phyloP scores from a whole-genome alignment of 176 grass and related monocot species.

The Puya raimondii region DNA sequence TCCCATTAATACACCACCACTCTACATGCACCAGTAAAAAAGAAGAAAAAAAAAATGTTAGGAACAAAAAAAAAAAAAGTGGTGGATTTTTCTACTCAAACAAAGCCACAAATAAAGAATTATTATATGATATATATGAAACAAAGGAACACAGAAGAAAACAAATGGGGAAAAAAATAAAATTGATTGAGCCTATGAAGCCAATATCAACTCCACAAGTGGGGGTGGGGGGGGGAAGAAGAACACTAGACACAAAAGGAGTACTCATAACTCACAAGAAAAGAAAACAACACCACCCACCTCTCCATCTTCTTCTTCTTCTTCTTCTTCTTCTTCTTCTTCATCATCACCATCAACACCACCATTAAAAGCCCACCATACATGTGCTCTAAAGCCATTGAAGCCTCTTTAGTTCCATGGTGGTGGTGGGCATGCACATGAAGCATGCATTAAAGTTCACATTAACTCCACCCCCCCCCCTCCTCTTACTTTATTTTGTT shows the following conservation, averaged over 20 bases:
- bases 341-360: not conserved
- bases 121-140: not conserved
- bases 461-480: no score
- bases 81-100: no score
- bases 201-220: conserved; percentile 7
- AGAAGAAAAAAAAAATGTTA: no score
- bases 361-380: not conserved
- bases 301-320: not conserved
- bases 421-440: not conserved
- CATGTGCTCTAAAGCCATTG: not conserved
- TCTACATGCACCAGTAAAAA: no score
- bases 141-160: not conserved
- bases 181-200: conserved; percentile 5
- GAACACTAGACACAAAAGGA: not conserved
- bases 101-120: not conserved
- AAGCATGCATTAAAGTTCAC: not conserved
- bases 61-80: no score
- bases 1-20: no score
- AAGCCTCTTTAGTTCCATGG: not conserved
- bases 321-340: no score
- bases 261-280: not conserved
- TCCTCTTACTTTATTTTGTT: not conserved
- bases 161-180: not conserved
- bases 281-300: not conserved
- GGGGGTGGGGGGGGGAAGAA: no score